Conservation (phyloP, 78 protist genomes). For the Thecamonas trahens region DNA sequence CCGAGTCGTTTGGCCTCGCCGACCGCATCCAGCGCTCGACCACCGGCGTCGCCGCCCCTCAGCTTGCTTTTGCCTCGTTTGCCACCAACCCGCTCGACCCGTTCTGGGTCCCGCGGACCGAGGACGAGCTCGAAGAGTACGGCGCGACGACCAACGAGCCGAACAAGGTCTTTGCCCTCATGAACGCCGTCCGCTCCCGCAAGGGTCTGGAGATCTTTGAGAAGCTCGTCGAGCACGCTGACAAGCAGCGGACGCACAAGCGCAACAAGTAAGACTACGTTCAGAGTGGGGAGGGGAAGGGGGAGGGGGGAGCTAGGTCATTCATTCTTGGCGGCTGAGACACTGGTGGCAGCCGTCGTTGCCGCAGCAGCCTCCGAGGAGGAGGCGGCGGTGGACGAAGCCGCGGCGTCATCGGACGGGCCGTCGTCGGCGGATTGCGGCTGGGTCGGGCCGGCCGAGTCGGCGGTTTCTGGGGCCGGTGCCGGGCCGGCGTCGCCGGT, state of each 20-base stretch:
- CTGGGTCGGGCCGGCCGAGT: no score
- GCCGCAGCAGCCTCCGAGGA: no score
- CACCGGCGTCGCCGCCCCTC: conserved; percentile 85
- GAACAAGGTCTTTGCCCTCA: no score
- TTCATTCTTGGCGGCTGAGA: no score
- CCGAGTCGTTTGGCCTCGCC: conserved; percentile 84
- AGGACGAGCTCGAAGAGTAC: conserved; percentile 84
- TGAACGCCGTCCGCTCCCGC: conserved; percentile 64
- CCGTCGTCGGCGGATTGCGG: no score
- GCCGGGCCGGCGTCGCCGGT: no score
- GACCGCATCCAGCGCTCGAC: conserved; percentile 75
- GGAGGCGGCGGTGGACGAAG: no score
- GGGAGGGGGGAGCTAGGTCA: no score
- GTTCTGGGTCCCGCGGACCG: conserved; percentile 72
- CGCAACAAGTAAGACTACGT: conserved; percentile 68
- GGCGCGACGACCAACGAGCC: conserved; percentile 66
- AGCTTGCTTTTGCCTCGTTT: conserved; percentile 68
- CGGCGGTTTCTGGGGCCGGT: no score
- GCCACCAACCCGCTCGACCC: conserved; percentile 80
- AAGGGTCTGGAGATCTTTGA: conserved; percentile 87
- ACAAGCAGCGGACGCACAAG: conserved; percentile 87
- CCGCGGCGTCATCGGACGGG: no score
- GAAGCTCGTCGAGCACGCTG: conserved; percentile 83
- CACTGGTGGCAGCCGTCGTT: no score
- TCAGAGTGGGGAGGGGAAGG: no score